Conservation (phyloP, 2,329 filamentous ascomycete species). For the Cercospora sp. region DNA sequence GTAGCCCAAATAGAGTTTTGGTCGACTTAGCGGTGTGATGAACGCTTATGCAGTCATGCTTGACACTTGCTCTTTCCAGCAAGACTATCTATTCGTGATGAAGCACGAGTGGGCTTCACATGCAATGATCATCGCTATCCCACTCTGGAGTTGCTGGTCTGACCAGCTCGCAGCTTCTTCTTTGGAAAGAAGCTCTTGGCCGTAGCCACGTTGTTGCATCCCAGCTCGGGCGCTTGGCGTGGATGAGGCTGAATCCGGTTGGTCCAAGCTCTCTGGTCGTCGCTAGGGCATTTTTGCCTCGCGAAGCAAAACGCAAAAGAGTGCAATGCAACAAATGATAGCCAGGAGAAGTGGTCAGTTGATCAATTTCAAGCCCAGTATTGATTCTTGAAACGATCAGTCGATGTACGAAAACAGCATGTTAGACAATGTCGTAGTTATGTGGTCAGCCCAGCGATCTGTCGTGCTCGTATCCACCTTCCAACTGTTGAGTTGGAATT, state of each 20-base stretch:
- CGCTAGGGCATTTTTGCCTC: not conserved
- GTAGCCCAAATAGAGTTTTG: slow-evolving; percentile 14
- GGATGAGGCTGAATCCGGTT: not conserved
- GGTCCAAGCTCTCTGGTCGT: not conserved
- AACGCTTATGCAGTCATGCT: slow-evolving; percentile 18
- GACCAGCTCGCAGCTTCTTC: not conserved
- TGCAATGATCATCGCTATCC: slow-evolving; percentile 2
- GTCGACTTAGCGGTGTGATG: slow-evolving; percentile 15
- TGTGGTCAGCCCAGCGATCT: not conserved
- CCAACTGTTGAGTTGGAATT: slow-evolving; percentile 3
- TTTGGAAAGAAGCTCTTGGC: not conserved
- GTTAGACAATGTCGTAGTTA: not conserved
- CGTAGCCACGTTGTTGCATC: not conserved
- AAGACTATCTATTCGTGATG: not conserved
- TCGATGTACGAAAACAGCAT: not conserved
- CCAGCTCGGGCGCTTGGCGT: not conserved
- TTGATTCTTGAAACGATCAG: not conserved
- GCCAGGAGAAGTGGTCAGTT: slow-evolving; percentile 1
- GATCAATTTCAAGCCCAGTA: not conserved
- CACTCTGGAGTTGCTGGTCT: not conserved
- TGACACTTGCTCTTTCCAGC: not conserved
- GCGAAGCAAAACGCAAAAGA: slow-evolving; percentile 2
- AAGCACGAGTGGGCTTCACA: not conserved
- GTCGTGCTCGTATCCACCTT: not conserved
- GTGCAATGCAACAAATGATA: not conserved